phyloP scores from a whole-genome alignment of 73 alveolate species.

The Uronychia binucleata region DNA sequence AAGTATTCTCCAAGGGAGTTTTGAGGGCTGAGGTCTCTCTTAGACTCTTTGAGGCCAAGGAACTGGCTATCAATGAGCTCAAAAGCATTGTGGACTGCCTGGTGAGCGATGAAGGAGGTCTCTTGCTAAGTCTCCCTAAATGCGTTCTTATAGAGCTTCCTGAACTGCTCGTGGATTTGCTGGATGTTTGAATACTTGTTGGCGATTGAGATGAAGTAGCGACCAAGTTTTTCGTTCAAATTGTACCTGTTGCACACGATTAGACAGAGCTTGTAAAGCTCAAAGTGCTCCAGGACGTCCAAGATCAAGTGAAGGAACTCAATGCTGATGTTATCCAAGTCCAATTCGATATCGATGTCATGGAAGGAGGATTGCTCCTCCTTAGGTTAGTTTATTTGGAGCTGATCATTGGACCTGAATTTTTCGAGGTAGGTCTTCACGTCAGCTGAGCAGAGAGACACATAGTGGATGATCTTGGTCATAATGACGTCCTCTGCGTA shows the following conservation, averaged over 20 bases:
- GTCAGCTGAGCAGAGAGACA: conserved; percentile 84
- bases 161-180: conserved; percentile 33
- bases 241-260: conserved; percentile 90
- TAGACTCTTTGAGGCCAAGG: conserved; percentile 50
- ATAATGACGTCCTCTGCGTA: conserved; percentile 81
- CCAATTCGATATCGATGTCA: conserved; percentile 69
- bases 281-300: conserved; percentile 86
- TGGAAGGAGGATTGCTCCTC: conserved; percentile 30
- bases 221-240: conserved; percentile 75
- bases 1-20: conserved; percentile 49
- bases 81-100: conserved; percentile 84
- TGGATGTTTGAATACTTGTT: conserved; percentile 73
- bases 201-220: conserved; percentile 76
- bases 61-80: conserved; percentile 77
- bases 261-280: conserved; percentile 78
- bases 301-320: conserved; percentile 72
- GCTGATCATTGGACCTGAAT: conserved; percentile 68
- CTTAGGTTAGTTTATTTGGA: conserved; percentile 17
- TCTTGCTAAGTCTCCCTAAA: conserved; percentile 53
- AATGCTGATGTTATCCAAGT: conserved; percentile 77
- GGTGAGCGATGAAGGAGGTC: conserved; percentile 73
- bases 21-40: conserved; percentile 37
- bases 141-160: conserved; percentile 10
- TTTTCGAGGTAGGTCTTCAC: conserved; percentile 58
- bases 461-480: conserved; percentile 80